A percentile compares a stretch with the other conserved stretches of the same genome.
phyloP scores from a whole-genome alignment of 129 eudicot genomes.

The sunflower (Helianthus annuus) region HanXRQr2.0-SUNRISE NC_035438.2:68868537-68869036 shows the following conservation, averaged over 20 bases:
- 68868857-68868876: constrained; percentile 75
- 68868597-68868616: constrained; percentile 81
- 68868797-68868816: constrained; percentile 55
- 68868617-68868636: constrained; percentile 85
- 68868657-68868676: constrained; percentile 8
- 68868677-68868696: neutral
- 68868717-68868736: neutral
- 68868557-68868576: constrained; percentile 79
- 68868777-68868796: constrained; percentile 66
- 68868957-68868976: constrained; percentile 73
- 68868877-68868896: constrained; percentile 70
- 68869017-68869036: neutral
- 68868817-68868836: constrained; percentile 61
- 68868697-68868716: neutral
- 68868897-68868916: constrained; percentile 58
- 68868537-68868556: constrained; percentile 36
- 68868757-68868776: constrained; percentile 61
- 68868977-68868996: constrained; percentile 69
- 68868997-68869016: neutral
- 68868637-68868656: constrained; percentile 86
- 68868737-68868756: constrained; percentile 69
- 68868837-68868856: constrained; percentile 74
- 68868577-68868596: constrained; percentile 81
- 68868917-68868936: constrained; percentile 74
- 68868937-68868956: constrained; percentile 58